Conservation (phyloP, 345 rosid species). For the Xanthoceras sorbifolium region DNA sequence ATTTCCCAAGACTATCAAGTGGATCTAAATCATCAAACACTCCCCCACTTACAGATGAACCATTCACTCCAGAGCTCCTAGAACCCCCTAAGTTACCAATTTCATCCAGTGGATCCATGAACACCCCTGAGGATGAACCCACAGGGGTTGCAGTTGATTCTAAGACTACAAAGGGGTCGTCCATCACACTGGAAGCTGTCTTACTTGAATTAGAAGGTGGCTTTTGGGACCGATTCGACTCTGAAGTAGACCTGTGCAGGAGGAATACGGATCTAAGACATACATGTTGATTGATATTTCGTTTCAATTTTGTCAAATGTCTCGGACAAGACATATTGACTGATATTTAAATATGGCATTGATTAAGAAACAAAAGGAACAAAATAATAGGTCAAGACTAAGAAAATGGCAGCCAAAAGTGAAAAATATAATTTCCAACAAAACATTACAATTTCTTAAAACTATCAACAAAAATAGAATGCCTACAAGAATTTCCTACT, state of each 20-base stretch:
- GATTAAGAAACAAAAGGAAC: background rate
- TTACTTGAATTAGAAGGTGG: slow-evolving; percentile 41
- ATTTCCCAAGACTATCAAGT: slow-evolving; percentile 59
- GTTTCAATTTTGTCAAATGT: background rate
- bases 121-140: slow-evolving; percentile 40
- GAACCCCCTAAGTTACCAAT: slow-evolving; percentile 43
- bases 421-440: background rate
- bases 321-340: background rate
- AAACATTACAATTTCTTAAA: background rate
- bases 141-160: slow-evolving; percentile 47
- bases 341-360: background rate
- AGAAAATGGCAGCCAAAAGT: background rate
- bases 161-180: slow-evolving; percentile 64
- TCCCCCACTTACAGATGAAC: slow-evolving; percentile 43
- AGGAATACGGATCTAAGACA: background rate
- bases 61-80: slow-evolving; percentile 43
- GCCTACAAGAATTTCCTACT: background rate
- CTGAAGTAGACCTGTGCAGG: slow-evolving; percentile 56
- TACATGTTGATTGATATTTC: background rate
- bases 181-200: slow-evolving; percentile 42
- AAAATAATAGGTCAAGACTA: background rate
- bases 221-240: slow-evolving; percentile 39
- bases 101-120: slow-evolving; percentile 51
- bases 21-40: slow-evolving; percentile 68
- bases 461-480: background rate